phyloP scores from a whole-genome alignment of 2,329 filamentous ascomycete species.

The Sclerotinia minor region DNA sequence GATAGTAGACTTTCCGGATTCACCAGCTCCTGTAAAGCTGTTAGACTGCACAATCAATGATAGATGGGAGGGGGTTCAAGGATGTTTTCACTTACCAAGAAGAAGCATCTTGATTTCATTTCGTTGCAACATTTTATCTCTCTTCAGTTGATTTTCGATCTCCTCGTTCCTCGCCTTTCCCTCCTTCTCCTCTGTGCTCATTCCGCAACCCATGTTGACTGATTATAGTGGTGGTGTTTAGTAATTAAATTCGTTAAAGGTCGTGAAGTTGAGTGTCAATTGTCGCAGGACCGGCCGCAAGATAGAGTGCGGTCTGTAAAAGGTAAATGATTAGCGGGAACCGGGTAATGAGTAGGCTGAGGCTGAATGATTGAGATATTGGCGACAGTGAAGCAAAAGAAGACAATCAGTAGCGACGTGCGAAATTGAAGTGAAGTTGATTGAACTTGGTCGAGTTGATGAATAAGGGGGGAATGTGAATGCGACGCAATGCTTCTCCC shows the following conservation, averaged over 20 bases:
- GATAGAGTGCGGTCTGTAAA: slow-evolving; percentile 65
- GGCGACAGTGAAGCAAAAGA: slow-evolving; percentile 5
- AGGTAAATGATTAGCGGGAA: slow-evolving; percentile 20
- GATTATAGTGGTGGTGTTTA: slow-evolving; percentile 31
- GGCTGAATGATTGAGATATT: slow-evolving; percentile 6
- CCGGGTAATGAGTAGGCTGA: not conserved
- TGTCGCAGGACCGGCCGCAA: slow-evolving; percentile 26
- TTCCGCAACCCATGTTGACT: slow-evolving; percentile 96
- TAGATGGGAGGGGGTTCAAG: slow-evolving; percentile 7
- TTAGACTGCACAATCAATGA: slow-evolving; percentile 23
- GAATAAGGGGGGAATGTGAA: slow-evolving; percentile 8
- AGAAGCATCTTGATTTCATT: slow-evolving; percentile 99
- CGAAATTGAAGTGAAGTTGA: not conserved
- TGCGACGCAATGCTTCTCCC: slow-evolving; percentile 8
- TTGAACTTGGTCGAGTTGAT: not conserved
- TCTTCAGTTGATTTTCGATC: slow-evolving; percentile 99
- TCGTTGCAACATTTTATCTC: slow-evolving; percentile 97
- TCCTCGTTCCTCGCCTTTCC: slow-evolving; percentile 99
- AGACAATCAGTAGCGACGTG: not conserved
- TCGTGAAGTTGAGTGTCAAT: not conserved
- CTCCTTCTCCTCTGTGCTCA: slow-evolving; percentile 99
- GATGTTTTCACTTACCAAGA: slow-evolving; percentile 68
- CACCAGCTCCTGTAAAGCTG: slow-evolving; percentile 64
- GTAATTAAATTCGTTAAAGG: slow-evolving; percentile 23
- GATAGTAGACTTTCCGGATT: slow-evolving; percentile 94